Evolutionary conservation across 2,329 filamentous ascomycete species (phyloP).

Genomic region (Colletotrichum agaves): DNA sequence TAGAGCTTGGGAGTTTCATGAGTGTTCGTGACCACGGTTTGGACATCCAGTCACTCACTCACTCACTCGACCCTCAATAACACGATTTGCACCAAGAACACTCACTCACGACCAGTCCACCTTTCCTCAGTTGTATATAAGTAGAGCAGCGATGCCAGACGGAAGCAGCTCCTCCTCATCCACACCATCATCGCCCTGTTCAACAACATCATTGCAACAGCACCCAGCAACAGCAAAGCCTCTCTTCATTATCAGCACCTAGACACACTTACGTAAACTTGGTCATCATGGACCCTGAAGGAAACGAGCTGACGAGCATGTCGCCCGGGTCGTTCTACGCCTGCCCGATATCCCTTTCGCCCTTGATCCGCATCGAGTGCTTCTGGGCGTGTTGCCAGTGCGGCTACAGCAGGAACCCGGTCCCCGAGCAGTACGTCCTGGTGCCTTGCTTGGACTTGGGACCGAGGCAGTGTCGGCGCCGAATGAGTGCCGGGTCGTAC

Average conservation of each 20-base stretch:
- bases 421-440: background rate
- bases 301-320: background rate
- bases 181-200: too few relatives aligned
- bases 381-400: background rate
- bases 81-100: too few relatives aligned
- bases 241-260: background rate
- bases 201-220: background rate
- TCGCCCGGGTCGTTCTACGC: background rate
- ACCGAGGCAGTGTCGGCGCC: background rate
- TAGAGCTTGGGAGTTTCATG: too few relatives aligned
- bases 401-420: background rate
- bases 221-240: background rate
- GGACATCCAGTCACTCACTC: too few relatives aligned
- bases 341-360: background rate
- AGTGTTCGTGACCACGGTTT: too few relatives aligned
- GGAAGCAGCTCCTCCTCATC: too few relatives aligned
- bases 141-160: too few relatives aligned
- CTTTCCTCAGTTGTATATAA: too few relatives aligned
- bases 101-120: too few relatives aligned
- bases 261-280: background rate
- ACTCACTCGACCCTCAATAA: too few relatives aligned
- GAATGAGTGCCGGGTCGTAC: background rate
- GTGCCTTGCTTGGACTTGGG: background rate
- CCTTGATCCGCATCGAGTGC: background rate
- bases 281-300: background rate